Evolutionary conservation across 2,329 filamentous ascomycete genomes (phyloP), one percentile per base, ranked within the genome.

Genomic region (Talaromyces sp.): DNA sequence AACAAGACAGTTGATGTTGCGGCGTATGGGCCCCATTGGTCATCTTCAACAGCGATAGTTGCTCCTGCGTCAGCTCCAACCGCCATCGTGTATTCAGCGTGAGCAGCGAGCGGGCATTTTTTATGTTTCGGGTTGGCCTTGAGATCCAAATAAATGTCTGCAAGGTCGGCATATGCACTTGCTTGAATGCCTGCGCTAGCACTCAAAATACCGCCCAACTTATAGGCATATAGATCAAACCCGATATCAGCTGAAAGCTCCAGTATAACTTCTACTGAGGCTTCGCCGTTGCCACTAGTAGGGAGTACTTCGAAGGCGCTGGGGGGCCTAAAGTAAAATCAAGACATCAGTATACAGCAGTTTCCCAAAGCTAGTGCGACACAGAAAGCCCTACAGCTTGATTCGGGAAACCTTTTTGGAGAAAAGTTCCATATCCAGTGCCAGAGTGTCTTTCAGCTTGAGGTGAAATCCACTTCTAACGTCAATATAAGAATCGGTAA

Each of bases 271-370:
- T 62, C 60, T 9, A 66, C 50, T 21, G 62, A 57, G 4, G n/a
- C n/a, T n/a, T n/a, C n/a, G n/a, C 63, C 77, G 19, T 75, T 76
- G 29, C 73, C 78, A 62, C 78, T 69, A 32, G 85, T 70, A 0
- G 84, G 83, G 1, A 86, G 76, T 58, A 85, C 84, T 59, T 85
- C 82, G 61, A 85, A 85, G 14, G n/a, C n/a, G n/a, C n/a, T 76
- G 68, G 0, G 80, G 83, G 81, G 78, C 52, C 81, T 84, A 35
- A 55, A 10, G 26, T 2, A 31, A 3, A 5, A 24, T 4, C 13
- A 17, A 10, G 31, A 17, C 32, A 7, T 35, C 32, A 35, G 32
- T 17, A 35, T 35, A 14, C 17, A 17, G 3, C 14, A 17, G n/a
- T n/a, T n/a, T 35, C 13, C 1, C 17, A 17, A 17, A 17, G 32